phyloP scores from a whole-genome alignment of 2,329 filamentous ascomycete genomes.

The Dactylella cylindrospora region DNA sequence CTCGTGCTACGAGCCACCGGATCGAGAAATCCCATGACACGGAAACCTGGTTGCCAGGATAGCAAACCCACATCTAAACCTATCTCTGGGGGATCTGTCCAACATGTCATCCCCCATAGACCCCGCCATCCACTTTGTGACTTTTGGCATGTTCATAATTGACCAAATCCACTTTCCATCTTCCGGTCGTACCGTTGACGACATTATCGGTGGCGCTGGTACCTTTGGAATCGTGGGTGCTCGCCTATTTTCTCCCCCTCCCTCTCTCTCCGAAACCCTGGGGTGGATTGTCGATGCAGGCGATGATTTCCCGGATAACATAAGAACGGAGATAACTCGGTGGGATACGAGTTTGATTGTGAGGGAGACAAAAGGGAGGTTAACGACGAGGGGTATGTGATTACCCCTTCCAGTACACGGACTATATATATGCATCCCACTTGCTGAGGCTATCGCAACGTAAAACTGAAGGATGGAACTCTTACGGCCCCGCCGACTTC shows the following conservation, averaged over 20 bases:
- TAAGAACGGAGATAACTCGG: constrained; percentile 65
- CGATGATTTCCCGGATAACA: constrained; percentile 73
- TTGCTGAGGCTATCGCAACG: no score
- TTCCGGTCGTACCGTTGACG: constrained; percentile 63
- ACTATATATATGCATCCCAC: constrained; percentile 78
- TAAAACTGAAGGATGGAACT: constrained; percentile 18
- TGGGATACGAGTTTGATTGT: constrained; percentile 77
- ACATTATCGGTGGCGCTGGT: constrained; percentile 86
- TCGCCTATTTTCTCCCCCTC: constrained; percentile 75
- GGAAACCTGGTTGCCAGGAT: not conserved
- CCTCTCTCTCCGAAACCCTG: constrained; percentile 64
- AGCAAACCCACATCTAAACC: not conserved
- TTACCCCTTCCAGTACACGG: constrained; percentile 7
- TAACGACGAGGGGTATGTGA: constrained; percentile 73
- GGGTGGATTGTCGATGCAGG: constrained; percentile 92
- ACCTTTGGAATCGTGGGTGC: constrained; percentile 80
- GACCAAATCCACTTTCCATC: constrained; percentile 85
- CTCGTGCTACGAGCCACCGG: no score
- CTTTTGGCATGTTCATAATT: constrained; percentile 73
- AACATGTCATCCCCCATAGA: constrained; percentile 11
- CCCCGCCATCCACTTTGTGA: constrained; percentile 63
- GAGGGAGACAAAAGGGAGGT: constrained; percentile 64
- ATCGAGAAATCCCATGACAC: not conserved
- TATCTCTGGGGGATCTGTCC: no score
- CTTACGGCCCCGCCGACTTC: constrained; percentile 41